Conservation (phyloP, 768 basidiomycete genomes). For the Leccinum aurantiacum region DNA sequence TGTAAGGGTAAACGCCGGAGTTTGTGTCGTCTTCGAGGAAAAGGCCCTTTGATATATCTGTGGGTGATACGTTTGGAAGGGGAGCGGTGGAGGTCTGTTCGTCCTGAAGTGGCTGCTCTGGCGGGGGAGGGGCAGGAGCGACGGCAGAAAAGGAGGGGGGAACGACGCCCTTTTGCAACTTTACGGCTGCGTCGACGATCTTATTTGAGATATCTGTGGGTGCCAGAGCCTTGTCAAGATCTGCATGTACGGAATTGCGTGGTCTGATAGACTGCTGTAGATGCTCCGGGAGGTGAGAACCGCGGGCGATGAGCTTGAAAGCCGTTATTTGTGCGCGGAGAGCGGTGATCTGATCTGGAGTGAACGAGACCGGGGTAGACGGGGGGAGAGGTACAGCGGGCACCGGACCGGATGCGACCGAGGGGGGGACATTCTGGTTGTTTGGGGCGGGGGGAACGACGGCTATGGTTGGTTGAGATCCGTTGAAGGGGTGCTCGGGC, state of each 20-base stretch:
- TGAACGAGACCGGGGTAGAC: constrained; percentile 76
- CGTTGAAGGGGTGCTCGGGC: constrained; percentile 26
- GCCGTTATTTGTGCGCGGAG: constrained; percentile 84
- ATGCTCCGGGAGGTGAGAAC: constrained; percentile 64
- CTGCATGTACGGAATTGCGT: constrained; percentile 57
- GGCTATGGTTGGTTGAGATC: constrained; percentile 8
- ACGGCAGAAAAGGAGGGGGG: constrained; percentile 24
- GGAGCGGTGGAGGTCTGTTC: constrained; percentile 48
- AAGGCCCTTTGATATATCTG: constrained; percentile 68
- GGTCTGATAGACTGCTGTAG: constrained; percentile 70
- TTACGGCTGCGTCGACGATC: constrained; percentile 74
- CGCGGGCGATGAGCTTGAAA: constrained; percentile 68
- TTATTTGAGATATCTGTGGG: constrained; percentile 58
- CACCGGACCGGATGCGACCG: constrained; percentile 50
- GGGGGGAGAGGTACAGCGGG: constrained; percentile 54
- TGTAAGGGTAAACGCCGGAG: constrained; percentile 89
- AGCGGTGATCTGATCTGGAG: constrained; percentile 68
- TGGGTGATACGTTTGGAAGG: constrained; percentile 43
- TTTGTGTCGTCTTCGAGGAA: constrained; percentile 77
- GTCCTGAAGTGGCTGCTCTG: constrained; percentile 46
- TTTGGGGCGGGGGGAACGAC: constrained; percentile 33
- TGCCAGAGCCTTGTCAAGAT: constrained; percentile 65
- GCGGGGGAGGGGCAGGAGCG: constrained; percentile 23
- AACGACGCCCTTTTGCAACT: constrained; percentile 58
- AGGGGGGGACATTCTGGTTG: constrained; percentile 32